Conservation (phyloP, 2,329 filamentous ascomycete genomes). For the Dichotomopilus funicola region DNA sequence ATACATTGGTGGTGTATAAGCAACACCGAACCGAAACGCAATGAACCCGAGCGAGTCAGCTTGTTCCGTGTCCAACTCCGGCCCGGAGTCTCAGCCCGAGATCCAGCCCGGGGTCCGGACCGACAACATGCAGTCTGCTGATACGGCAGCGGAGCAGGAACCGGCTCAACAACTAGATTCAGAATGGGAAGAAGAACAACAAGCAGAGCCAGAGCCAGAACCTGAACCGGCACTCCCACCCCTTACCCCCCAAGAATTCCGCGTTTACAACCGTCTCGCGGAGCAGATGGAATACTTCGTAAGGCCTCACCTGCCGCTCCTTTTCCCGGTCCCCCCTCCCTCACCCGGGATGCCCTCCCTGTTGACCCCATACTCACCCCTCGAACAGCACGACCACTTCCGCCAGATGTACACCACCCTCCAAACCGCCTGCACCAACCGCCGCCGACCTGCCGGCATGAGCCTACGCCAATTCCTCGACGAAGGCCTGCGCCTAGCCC, state of each 20-base stretch:
- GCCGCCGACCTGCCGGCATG: conserved; percentile 56
- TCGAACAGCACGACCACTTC: conserved; percentile 63
- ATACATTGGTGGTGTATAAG: no score
- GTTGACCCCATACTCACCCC: conserved; percentile 4
- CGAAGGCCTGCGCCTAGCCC: conserved; percentile 62
- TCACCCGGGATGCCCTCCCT: not conserved
- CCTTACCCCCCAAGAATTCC: conserved; percentile 60
- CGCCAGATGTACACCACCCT: conserved; percentile 66
- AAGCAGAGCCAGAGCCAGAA: conserved; percentile 6
- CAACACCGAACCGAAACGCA: no score
- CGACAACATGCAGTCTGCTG: no score
- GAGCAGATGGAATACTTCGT: conserved; percentile 69
- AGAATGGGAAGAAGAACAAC: no score
- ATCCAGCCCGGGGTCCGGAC: no score
- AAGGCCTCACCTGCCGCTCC: not conserved
- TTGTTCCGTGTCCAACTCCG: no score
- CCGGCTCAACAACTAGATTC: no score
- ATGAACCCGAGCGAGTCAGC: no score
- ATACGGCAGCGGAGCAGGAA: no score
- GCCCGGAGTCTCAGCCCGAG: no score
- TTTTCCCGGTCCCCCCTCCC: not conserved
- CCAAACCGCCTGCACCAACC: conserved; percentile 55
- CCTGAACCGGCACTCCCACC: conserved; percentile 42
- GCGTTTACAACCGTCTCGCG: conserved; percentile 63
- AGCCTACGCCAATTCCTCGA: conserved; percentile 63